A percentile compares a stretch with the other conserved stretches of the same genome.
Conservation (phyloP, 345 rosid species). For the Brassica rapa region DNA sequence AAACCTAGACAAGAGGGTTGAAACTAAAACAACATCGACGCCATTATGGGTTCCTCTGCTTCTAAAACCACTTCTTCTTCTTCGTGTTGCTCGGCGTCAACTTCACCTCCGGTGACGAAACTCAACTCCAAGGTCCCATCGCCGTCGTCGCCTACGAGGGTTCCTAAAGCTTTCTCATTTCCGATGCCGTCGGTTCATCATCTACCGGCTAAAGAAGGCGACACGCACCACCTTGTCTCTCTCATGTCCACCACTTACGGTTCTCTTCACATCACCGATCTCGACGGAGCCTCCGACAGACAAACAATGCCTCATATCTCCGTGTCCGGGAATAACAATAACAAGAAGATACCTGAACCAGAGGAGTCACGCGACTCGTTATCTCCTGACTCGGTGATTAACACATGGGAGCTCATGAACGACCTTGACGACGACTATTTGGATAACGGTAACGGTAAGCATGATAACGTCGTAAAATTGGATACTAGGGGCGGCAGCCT, state of each 20-base stretch:
- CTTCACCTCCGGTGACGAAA: slow-evolving; percentile 32
- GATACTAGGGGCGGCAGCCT: neutral
- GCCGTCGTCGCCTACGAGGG: neutral
- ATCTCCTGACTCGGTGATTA: slow-evolving; percentile 84
- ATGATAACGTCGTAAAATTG: neutral
- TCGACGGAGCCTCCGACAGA: slow-evolving; percentile 23
- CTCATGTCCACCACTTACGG: slow-evolving; percentile 85
- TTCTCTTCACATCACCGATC: slow-evolving; percentile 52
- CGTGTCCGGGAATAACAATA: slow-evolving; percentile 7
- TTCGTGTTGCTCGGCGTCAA: slow-evolving; percentile 20
- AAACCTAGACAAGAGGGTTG: slow-evolving; percentile 10
- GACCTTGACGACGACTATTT: slow-evolving; percentile 67
- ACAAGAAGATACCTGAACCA: neutral
- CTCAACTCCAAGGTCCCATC: neutral
- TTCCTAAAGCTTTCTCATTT: slow-evolving; percentile 54
- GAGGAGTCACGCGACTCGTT: slow-evolving; percentile 24
- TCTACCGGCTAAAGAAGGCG: slow-evolving; percentile 76
- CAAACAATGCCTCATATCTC: slow-evolving; percentile 31
- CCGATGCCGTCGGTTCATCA: slow-evolving; percentile 76
- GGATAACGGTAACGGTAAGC: neutral
- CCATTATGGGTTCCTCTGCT: slow-evolving; percentile 69
- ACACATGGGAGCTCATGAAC: slow-evolving; percentile 97
- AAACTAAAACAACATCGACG: slow-evolving; percentile 8
- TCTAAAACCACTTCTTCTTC: slow-evolving; percentile 49
- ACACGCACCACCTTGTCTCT: slow-evolving; percentile 84